Evolutionary conservation across 352 stramenopile genomes (phyloP).

Genomic region (Aphanomyces stellatus): DNA sequence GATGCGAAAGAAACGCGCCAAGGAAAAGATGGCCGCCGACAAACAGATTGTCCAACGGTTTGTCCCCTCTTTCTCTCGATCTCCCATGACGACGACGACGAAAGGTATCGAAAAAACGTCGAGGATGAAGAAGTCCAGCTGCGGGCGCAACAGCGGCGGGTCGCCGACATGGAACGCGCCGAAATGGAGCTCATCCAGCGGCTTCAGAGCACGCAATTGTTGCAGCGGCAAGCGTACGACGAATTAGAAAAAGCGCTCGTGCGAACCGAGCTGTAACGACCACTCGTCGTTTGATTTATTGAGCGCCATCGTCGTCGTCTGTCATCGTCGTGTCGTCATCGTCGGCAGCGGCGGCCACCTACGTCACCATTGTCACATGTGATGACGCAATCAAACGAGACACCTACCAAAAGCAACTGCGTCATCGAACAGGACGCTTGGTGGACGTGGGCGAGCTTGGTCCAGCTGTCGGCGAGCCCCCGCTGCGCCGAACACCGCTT

Average conservation of each 20-base stretch:
- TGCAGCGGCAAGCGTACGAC: conserved; percentile 63
- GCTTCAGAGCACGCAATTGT: conserved; percentile 58
- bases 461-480: conserved; percentile 81
- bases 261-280: conserved; percentile 24
- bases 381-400: background rate
- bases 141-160: conserved; percentile 39
- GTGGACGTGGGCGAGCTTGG: conserved; percentile 42
- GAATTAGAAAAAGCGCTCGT: conserved; percentile 62
- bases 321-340: background rate
- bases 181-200: conserved; percentile 54
- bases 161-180: conserved; percentile 58
- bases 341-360: no score
- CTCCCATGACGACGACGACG: background rate
- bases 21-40: conserved; percentile 13
- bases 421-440: background rate
- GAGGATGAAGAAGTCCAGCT: conserved; percentile 46
- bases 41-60: conserved; percentile 15
- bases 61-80: background rate
- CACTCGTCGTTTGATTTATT: background rate
- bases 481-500: conserved; percentile 75
- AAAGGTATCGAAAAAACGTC: conserved; percentile 20
- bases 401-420: conserved; percentile 1
- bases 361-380: no score
- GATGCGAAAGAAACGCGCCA: conserved; percentile 52
- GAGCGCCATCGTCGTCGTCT: no score